A percentile compares a stretch with the other conserved stretches of the same genome.
These are phyloP conservation scores for Xylaria hypoxylon DNA, from an alignment of 2,329 filamentous ascomycete genomes.

Conservation along the genomic window DNA sequence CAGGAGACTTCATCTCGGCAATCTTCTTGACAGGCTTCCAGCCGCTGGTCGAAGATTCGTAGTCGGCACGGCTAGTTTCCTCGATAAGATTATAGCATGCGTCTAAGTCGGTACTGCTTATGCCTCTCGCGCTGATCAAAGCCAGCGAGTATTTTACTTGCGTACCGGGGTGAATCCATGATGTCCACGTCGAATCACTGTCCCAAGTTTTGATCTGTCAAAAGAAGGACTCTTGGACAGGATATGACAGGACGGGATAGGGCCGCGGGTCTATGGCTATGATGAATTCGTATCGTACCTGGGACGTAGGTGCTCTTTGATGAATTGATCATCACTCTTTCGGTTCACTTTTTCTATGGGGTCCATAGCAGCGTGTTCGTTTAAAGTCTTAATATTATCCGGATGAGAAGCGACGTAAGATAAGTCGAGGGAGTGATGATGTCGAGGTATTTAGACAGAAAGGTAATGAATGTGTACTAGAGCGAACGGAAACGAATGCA, in stretches of 20 bases:
- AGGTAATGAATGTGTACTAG: not conserved
- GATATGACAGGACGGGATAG: not conserved
- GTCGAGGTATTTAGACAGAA: not conserved
- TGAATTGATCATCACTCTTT: constrained; percentile 61
- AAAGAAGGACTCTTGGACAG: constrained; percentile 8
- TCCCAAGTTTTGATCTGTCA: constrained; percentile 18
- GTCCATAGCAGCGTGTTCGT: constrained; percentile 45
- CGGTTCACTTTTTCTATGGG: constrained; percentile 63
- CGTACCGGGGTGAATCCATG: constrained; percentile 65
- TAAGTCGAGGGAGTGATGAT: not conserved
- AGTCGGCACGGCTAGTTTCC: constrained; percentile 72
- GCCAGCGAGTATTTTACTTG: constrained; percentile 56
- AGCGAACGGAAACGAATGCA: not conserved
- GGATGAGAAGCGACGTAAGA: not conserved
- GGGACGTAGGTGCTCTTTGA: constrained; percentile 60
- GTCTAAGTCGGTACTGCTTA: constrained; percentile 60
- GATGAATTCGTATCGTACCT: constrained; percentile 53
- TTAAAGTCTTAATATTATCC: constrained; percentile 38
- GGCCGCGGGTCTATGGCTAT: not conserved
- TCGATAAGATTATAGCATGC: constrained; percentile 70
- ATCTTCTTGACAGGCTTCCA: constrained; percentile 73
- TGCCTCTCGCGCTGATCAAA: constrained; percentile 55
- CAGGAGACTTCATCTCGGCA: constrained; percentile 74
- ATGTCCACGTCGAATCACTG: constrained; percentile 43
- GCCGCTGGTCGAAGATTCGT: constrained; percentile 69